These are phyloP conservation scores for Salmacisia buchloeana DNA, from an alignment of 1,284 basidiomycete species.

Conservation along the genomic window DNA sequence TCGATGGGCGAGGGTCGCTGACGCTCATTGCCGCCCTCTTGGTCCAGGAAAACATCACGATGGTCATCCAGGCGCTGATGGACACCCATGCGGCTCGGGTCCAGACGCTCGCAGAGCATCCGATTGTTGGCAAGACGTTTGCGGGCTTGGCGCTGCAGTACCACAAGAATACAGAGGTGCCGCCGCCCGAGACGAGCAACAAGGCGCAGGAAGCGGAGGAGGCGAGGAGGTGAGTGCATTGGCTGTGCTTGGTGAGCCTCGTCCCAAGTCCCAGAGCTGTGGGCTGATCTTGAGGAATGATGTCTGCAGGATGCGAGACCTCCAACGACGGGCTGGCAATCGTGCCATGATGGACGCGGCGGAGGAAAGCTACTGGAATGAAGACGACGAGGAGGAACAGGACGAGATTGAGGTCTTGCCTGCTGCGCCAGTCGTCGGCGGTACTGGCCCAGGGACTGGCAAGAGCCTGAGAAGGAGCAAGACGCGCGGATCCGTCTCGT, in stretches of 20 bases:
- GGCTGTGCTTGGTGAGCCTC: background rate
- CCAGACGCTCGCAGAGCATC: conserved; percentile 61
- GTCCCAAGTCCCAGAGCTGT: background rate
- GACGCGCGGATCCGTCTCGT: conserved; percentile 8
- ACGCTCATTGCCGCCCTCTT: background rate
- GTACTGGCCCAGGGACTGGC: too few species aligned
- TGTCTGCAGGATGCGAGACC: conserved; percentile 8
- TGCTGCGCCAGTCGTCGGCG: too few species aligned
- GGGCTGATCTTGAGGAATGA: background rate
- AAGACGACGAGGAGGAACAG: conserved; percentile 65
- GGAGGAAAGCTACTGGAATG: conserved; percentile 82
- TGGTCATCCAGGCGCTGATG: conserved; percentile 78
- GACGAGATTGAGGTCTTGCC: too few species aligned
- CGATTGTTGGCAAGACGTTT: conserved; percentile 66
- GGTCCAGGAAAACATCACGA: conserved; percentile 75
- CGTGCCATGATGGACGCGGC: conserved; percentile 55
- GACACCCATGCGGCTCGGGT: conserved; percentile 66
- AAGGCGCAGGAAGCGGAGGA: conserved; percentile 13
- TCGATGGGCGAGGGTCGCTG: background rate
- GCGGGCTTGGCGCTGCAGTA: conserved; percentile 68
- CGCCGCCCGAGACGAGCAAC: background rate
- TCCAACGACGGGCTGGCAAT: conserved; percentile 16
- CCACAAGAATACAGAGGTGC: conserved; percentile 78
- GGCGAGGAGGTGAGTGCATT: conserved; percentile 8
- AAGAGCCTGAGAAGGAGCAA: too few species aligned